Base-by-base conservation (phyloP, 306 rosid species). In the Trifolium fragiferum region DNA sequence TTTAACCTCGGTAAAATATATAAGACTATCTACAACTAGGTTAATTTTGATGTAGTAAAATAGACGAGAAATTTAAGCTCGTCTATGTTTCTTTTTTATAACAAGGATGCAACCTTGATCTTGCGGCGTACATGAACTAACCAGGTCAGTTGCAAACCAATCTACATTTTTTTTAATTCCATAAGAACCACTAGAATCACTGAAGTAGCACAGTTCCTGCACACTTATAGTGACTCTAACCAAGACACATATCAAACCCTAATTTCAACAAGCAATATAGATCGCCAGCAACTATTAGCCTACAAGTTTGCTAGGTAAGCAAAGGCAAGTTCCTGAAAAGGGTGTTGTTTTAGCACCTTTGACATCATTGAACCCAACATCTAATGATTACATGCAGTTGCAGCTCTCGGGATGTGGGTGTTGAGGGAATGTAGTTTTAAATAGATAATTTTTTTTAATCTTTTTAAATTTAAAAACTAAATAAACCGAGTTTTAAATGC, bases 221-320 rank as follows among this genome's bases (percentile, higher is more conserved):
- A 71, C 61, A 41, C 27, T 63, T 72, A 47, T 41, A 53, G 18
- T 47, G 44, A 32, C 11, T 49, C 25, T 40, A 54, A 10, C 71
- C 55, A 59, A 54, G 54, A 53, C 13, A 41, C 10, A 0, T 70
- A 32, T 57, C 8, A 44, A 55, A 43, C n/a, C 35, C 69, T 41
- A 68, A 68, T 46, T 41, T 67, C 7, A 76, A 55, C 10, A 57
- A 51, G 75, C 16, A 76, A 73, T 43, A 18, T 32, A 32, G 55
- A 67, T 37, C 47, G 12, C 70, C 30, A 41, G 54, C 54, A 57
- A 59, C 57, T 7, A 68, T 33, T 55, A 35, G 18, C 55, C 19
- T 21, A 71, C 10, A 72, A 57, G 78, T 44, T 65, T 72, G 70
- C 74, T 32, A 44, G 25, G 25, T 74, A 61, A 30, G 19, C 50